Conservation (phyloP, 257 asterid species). For the Oldenlandia corymbosa region DNA sequence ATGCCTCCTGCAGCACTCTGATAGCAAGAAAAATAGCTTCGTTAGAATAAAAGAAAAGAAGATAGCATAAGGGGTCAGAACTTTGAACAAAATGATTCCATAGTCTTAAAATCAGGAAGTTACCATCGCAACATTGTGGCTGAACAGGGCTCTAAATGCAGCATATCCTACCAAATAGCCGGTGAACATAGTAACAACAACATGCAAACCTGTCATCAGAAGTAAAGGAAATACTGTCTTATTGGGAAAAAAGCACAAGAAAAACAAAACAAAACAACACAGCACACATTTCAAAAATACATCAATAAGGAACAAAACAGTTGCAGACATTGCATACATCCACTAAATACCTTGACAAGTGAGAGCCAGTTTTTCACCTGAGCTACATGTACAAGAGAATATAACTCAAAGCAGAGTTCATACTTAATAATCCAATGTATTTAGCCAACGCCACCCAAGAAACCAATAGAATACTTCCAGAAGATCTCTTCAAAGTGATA, state of each 20-base stretch:
- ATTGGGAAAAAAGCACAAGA: not conserved
- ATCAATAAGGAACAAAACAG: too few species aligned
- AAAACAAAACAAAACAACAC: too few species aligned
- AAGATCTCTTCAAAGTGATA: too few species aligned
- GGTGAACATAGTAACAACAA: conserved; percentile 73
- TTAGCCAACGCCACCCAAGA: too few species aligned
- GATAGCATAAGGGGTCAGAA: not conserved
- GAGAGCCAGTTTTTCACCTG: not conserved
- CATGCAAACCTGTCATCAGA: conserved; percentile 66
- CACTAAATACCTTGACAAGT: not conserved
- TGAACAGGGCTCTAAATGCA: conserved; percentile 84
- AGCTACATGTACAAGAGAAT: too few species aligned
- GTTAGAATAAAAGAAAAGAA: not conserved
- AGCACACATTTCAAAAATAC: not conserved
- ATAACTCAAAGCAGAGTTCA: too few species aligned
- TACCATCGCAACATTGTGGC: conserved; percentile 80
- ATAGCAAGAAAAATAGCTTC: conserved; percentile 14
- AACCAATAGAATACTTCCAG: too few species aligned
- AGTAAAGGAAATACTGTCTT: not conserved
- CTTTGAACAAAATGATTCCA: not conserved
- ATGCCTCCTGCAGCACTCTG: conserved; percentile 96
- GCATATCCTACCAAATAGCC: conserved; percentile 84
- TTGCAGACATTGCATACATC: too few species aligned
- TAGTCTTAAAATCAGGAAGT: not conserved
- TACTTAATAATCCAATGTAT: too few species aligned